Evolutionary conservation across 2,329 filamentous ascomycete species (phyloP), one percentile per base, ranked within the genome.

Genomic region (Reticulascus tulasneorum): DNA sequence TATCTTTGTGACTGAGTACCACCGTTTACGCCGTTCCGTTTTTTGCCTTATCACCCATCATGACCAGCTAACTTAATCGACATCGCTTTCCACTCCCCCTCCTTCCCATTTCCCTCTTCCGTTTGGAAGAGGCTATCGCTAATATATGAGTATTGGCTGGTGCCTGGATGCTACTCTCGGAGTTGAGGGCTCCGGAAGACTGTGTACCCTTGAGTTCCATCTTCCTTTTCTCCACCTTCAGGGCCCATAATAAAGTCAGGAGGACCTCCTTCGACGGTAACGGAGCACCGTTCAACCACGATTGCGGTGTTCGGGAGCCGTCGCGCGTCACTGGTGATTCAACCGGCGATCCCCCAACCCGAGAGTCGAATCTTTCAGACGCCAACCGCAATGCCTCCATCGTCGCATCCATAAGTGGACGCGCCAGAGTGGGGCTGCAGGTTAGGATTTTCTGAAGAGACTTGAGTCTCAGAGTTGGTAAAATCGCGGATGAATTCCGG

Each of bases 391-490:
- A 77, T 69, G 73, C 76, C 73, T 61, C 75, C 76, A 81, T 73
- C 77, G 79, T 84, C 79, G 79, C 79, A 82, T 83, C 78, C 78
- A 64, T 66, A 54, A 82, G 68, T 56, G 79, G 79, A 83, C 79
- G 79, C 79, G 79, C 79, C 79, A 83, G 71, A 62, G 66, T 73
- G 74, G 78, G 79, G 79, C 78, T 83, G 79, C 79, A 75, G 77
- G 79, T 75, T 74, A 82, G 73, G 62, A 82, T 78, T 68, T 71
- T 77, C 66, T 67, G 69, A 63, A 79, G 75, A 63, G 69, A 69
- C 54, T 69, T 73, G 67, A 76, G 65, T 72, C 74, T 74, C 67
- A 78, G 63, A 58, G 69, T 79, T 64, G 67, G 67, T 60, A 64
- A 73, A 62, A 61, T 67, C 61, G 64, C 64, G 66, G 58, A 69